Conservation (phyloP, 176 grass and related monocot species). For the Hyparrhenia diplandra region DNA sequence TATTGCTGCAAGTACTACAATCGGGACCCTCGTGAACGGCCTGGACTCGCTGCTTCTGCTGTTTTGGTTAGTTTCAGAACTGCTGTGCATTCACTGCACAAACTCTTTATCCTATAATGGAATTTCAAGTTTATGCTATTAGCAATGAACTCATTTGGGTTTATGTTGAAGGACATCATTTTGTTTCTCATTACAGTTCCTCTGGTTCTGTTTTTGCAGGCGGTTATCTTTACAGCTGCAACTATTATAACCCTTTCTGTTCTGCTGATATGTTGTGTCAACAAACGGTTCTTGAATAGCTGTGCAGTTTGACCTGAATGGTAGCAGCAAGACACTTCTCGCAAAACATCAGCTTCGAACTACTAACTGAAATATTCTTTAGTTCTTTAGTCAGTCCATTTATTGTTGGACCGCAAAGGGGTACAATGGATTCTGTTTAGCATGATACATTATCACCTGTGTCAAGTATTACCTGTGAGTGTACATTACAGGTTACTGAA, state of each 20-base stretch:
- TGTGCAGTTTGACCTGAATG: constrained; percentile 13
- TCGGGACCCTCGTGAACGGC: constrained; percentile 83
- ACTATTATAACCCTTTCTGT: constrained; percentile 50
- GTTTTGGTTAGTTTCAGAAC: constrained; percentile 58
- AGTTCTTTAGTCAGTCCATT: constrained; percentile 18
- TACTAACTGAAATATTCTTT: constrained; percentile 31
- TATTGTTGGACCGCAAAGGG: constrained; percentile 1
- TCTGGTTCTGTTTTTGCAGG: constrained; percentile 36
- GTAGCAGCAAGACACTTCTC: constrained; percentile 6
- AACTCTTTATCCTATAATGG: neutral
- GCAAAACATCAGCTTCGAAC: neutral
- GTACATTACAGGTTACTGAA: constrained; percentile 9
- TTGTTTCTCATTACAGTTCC: constrained; percentile 15
- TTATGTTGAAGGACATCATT: neutral
- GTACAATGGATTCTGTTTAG: constrained; percentile 12
- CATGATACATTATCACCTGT: neutral
- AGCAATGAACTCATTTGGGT: neutral
- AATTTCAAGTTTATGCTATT: neutral
- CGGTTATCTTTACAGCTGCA: constrained; percentile 43
- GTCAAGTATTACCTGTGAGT: neutral
- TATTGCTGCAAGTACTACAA: constrained; percentile 91
- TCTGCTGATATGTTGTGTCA: constrained; percentile 37
- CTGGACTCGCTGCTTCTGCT: constrained; percentile 78
- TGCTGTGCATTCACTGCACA: neutral
- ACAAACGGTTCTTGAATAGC: constrained; percentile 34